Evolutionary conservation across 305 asterid genomes (phyloP).

Genomic region (Stenogyne calaminthoides): DNA sequence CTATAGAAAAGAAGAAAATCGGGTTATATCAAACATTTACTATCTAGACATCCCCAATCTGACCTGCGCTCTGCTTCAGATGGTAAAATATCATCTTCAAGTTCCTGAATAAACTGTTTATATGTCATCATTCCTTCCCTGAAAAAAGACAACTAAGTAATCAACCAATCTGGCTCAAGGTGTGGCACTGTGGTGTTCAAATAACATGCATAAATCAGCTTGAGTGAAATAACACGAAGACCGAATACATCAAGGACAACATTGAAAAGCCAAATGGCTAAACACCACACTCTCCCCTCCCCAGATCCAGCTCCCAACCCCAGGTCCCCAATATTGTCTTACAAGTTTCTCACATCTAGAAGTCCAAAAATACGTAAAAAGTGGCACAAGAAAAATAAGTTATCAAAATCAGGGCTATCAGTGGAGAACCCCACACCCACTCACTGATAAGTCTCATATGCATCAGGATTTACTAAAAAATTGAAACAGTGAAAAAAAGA

Average conservation of each 20-base stretch:
- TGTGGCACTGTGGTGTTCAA: neutral
- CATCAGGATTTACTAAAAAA: conserved; percentile 7
- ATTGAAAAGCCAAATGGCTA: neutral
- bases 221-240: neutral
- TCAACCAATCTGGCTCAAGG: conserved; percentile 14
- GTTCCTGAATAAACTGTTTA: conserved; percentile 99
- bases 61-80: conserved; percentile 98
- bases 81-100: conserved; percentile 97
- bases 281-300: neutral
- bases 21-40: conserved; percentile 26
- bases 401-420: conserved; percentile 2
- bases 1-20: neutral
- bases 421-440: too few relatives aligned
- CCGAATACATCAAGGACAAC: neutral
- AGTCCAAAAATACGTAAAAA: neutral
- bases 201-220: conserved; percentile 19
- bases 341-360: conserved; percentile 8
- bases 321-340: neutral
- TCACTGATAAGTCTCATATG: too few relatives aligned
- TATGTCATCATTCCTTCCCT: conserved; percentile 99
- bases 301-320: neutral
- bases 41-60: conserved; percentile 31
- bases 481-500: neutral
- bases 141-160: conserved; percentile 29
- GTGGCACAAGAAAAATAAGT: conserved; percentile 5